Evolutionary conservation across 148 eudicot species (phyloP).

Genomic region (Persicaria tinctoria): DNA sequence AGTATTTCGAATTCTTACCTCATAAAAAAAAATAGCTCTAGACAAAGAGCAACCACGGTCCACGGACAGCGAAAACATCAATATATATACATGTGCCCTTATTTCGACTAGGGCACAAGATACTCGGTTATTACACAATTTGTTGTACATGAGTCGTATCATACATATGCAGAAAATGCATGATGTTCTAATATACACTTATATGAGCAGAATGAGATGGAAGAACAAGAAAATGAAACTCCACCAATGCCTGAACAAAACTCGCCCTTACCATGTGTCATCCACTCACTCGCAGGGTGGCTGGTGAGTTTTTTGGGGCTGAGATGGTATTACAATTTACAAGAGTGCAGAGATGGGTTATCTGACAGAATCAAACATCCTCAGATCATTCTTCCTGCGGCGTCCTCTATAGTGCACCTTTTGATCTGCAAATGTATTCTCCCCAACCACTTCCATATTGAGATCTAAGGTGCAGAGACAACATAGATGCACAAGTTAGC

Average conservation of each 20-base stretch:
- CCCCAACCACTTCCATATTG: constrained; percentile 1
- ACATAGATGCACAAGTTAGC: background rate
- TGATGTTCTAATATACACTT: background rate
- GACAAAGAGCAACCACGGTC: too few relatives aligned
- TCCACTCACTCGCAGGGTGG: too few relatives aligned
- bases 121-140: background rate
- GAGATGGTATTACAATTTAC: too few relatives aligned
- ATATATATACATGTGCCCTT: too few relatives aligned
- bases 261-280: background rate
- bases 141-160: background rate
- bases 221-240: background rate
- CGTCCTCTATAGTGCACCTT: constrained; percentile 12
- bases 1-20: too few relatives aligned
- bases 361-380: constrained; percentile 6
- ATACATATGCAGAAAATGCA: background rate
- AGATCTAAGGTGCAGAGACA: constrained; percentile 4
- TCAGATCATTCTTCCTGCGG: constrained; percentile 14
- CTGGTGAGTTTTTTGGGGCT: too few relatives aligned
- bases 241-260: background rate
- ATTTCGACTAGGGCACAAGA: too few relatives aligned
- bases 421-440: constrained; percentile 8
- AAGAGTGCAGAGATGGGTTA: background rate
- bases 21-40: too few relatives aligned
- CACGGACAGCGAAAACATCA: too few relatives aligned
- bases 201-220: background rate